phyloP scores from a whole-genome alignment of 441 rosid genomes.

The Populus trichocarpa region DNA sequence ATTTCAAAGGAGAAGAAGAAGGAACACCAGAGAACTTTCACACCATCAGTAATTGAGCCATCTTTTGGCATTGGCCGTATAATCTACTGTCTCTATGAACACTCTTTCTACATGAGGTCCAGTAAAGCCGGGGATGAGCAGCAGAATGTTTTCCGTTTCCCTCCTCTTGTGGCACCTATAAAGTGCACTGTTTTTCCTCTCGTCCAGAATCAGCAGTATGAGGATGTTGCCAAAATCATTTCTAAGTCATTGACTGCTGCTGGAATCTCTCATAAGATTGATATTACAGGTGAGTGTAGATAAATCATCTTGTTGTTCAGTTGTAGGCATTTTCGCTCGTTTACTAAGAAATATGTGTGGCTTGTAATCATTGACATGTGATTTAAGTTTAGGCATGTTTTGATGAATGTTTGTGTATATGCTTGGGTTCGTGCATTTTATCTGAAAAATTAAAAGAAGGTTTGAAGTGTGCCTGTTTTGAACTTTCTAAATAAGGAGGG shows the following conservation, averaged over 20 bases:
- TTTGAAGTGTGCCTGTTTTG: background rate
- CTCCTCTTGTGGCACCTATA: slow-evolving; percentile 68
- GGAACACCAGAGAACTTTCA: slow-evolving; percentile 68
- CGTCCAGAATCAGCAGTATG: slow-evolving; percentile 60
- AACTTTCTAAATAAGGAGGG: background rate
- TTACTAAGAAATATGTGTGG: background rate
- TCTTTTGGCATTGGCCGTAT: slow-evolving; percentile 75
- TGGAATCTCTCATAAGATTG: slow-evolving; percentile 71
- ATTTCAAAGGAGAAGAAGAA: slow-evolving; percentile 73
- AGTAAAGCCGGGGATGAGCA: slow-evolving; percentile 70
- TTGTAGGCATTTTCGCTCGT: background rate
- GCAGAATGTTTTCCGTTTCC: slow-evolving; percentile 65
- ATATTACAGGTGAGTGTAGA: slow-evolving; percentile 53
- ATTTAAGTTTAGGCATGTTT: background rate
- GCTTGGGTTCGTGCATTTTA: background rate
- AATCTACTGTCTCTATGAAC: slow-evolving; percentile 68
- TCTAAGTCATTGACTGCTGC: slow-evolving; percentile 56
- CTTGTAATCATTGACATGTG: background rate
- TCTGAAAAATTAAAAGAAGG: background rate
- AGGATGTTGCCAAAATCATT: slow-evolving; percentile 58
- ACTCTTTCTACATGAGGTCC: slow-evolving; percentile 61
- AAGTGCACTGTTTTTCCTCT: slow-evolving; percentile 79
- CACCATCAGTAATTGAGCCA: slow-evolving; percentile 74
- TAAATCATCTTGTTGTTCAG: background rate
- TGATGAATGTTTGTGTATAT: background rate